Evolutionary conservation across 768 basidiomycete species (phyloP), one percentile per base, ranked within the genome.

Genomic region (Suillus lakei): DNA sequence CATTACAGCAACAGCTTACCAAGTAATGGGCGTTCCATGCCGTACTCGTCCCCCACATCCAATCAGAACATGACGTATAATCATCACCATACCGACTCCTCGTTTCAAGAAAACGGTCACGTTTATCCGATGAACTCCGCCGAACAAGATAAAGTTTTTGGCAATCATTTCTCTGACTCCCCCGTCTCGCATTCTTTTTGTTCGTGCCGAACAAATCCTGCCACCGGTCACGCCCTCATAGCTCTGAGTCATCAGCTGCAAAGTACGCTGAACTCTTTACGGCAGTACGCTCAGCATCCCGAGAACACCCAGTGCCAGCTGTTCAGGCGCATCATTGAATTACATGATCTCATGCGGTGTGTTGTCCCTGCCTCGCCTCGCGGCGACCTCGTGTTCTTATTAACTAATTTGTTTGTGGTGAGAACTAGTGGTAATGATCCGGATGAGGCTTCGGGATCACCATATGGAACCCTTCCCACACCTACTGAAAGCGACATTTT

Each of bases 261-360:
- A 70, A 83, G 71, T 61, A 85, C 89, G 0, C 70, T 89, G 12
- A 79, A 75, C 46, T 79, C 88, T 12, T 78, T 91, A 44, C 82
- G 89, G 61, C 88, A 89, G 71, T 89, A 86, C 69, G 81, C 82
- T 39, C 84, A 87, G 64, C 89, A 89, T 69, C 80, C 83, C 23
- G 77, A 83, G 26, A 82, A 84, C 60, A 76, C 86, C 5, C 78
- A 76, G 43, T 91, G 91, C 68, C 72, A 82, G 43, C 73, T 91
- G 7, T 87, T 83, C 70, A 81, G 86, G 60, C 84, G 86, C 63
- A 86, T 90, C 65, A 76, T 82, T 55, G 88, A 91, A 67, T 80
- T 92, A 39, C 82, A 83, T 72, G 84, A 82, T 71, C 76, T 89
- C 38, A 82, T 92, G 78, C 88, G 88, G 91, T 92, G 77, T 74